phyloP scores from a whole-genome alignment of 2,329 filamentous ascomycete species.

The Ceratocystis variospora region DNA sequence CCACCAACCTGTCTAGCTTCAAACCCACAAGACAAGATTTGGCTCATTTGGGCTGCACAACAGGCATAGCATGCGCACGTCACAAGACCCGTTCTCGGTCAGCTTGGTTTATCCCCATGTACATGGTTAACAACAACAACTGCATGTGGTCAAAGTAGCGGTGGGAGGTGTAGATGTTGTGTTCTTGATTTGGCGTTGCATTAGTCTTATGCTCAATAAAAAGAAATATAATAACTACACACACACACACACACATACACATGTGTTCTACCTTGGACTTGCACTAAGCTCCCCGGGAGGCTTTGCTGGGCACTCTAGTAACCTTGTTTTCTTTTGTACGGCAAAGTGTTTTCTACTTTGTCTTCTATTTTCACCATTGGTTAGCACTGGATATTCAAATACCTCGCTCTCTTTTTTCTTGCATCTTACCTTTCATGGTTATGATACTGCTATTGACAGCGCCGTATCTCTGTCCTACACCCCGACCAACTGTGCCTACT shows the following conservation, averaged over 20 bases:
- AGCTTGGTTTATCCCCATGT: not conserved
- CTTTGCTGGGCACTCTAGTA: not conserved
- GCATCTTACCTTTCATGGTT: not conserved
- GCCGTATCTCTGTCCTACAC: not conserved
- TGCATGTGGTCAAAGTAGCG: not conserved
- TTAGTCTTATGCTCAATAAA: not conserved
- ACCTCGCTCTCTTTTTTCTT: not conserved
- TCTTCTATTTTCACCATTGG: not conserved
- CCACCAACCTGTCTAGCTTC: not conserved
- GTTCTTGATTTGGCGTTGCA: not conserved
- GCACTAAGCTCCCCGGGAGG: not conserved
- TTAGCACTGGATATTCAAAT: not conserved
- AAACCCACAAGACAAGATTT: not conserved
- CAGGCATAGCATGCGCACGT: not conserved
- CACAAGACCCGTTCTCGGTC: not conserved
- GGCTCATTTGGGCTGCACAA: not conserved
- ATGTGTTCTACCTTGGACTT: too few species aligned
- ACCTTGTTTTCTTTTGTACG: not conserved
- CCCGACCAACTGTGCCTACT: not conserved
- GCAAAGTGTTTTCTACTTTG: too few species aligned
- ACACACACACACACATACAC: not conserved
- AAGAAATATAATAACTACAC: not conserved
- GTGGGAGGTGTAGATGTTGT: not conserved
- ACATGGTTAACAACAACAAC: not conserved
- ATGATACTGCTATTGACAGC: not conserved